Conservation (phyloP, 371 early-diverging fungal species). For the Mucor saturninus region DNA sequence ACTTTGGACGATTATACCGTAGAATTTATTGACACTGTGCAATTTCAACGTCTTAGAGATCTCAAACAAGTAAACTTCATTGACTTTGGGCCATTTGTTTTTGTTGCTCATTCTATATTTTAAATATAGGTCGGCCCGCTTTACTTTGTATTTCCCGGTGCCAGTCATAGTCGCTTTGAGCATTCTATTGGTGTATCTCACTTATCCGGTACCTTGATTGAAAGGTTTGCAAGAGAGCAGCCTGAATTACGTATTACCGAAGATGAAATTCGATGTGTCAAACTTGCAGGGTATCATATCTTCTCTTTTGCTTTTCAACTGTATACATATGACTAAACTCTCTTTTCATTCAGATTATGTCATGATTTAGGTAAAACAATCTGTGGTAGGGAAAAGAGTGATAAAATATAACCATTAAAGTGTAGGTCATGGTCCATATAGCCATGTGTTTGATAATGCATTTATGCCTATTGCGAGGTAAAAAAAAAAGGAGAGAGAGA, state of each 20-base stretch:
- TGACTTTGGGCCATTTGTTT: too few relatives aligned
- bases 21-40: conserved; percentile 89
- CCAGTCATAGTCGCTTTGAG: conserved; percentile 90
- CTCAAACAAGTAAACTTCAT: conserved; percentile 81
- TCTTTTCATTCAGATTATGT: conserved; percentile 57
- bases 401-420: not conserved
- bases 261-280: conserved; percentile 84
- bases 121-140: conserved; percentile 51
- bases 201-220: conserved; percentile 78
- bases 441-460: conserved; percentile 91
- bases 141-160: conserved; percentile 95
- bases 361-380: conserved; percentile 87
- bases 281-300: conserved; percentile 76
- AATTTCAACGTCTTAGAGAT: conserved; percentile 90
- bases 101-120: too few relatives aligned
- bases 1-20: conserved; percentile 69
- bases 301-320: not conserved
- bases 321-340: not conserved
- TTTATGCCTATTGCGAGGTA: conserved; percentile 61
- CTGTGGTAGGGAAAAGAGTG: not conserved
- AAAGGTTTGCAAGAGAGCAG: conserved; percentile 72
- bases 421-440: conserved; percentile 85
- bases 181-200: conserved; percentile 89
- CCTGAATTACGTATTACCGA: conserved; percentile 82
- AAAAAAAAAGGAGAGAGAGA: not conserved